Evolutionary conservation across 2,329 filamentous ascomycete genomes (phyloP).

Genomic region (Pseudogymnoascus sp.): DNA sequence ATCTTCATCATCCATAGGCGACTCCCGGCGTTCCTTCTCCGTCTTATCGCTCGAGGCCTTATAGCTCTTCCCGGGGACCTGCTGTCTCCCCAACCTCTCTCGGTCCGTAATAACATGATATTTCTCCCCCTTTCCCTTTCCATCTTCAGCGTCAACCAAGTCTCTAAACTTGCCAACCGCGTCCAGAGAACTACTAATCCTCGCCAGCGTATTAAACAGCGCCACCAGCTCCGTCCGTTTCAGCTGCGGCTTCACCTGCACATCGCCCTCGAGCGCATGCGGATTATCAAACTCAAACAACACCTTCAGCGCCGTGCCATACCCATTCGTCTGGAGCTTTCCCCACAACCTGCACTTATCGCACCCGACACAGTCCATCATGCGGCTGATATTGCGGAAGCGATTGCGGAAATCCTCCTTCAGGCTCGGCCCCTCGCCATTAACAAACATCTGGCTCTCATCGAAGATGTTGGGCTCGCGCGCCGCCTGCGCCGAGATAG

Average conservation of each 20-base stretch:
- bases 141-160: conserved; percentile 39
- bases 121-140: conserved; percentile 17
- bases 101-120: conserved; percentile 23
- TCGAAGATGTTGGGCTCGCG: conserved; percentile 79
- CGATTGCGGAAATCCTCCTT: conserved; percentile 97
- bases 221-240: conserved; percentile 89
- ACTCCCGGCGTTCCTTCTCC: conserved; percentile 17
- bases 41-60: conserved; percentile 15
- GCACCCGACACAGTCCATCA: conserved; percentile 98
- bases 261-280: conserved; percentile 45
- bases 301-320: conserved; percentile 89
- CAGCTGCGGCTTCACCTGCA: conserved; percentile 59
- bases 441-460: conserved; percentile 90
- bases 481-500: conserved; percentile 63
- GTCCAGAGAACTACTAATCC: conserved; percentile 72
- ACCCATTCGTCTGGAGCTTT: conserved; percentile 90
- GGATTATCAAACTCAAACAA: conserved; percentile 81
- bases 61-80: conserved; percentile 24
- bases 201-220: conserved; percentile 85
- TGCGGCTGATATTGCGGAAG: conserved; percentile 89
- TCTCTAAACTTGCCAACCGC: conserved; percentile 64
- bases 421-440: conserved; percentile 63
- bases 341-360: conserved; percentile 98
- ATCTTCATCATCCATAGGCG: background rate
- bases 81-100: conserved; percentile 36